These are phyloP conservation scores for Graphilbum sp. DNA, from an alignment of 2,329 filamentous ascomycete species.

Conservation along the genomic window DNA sequence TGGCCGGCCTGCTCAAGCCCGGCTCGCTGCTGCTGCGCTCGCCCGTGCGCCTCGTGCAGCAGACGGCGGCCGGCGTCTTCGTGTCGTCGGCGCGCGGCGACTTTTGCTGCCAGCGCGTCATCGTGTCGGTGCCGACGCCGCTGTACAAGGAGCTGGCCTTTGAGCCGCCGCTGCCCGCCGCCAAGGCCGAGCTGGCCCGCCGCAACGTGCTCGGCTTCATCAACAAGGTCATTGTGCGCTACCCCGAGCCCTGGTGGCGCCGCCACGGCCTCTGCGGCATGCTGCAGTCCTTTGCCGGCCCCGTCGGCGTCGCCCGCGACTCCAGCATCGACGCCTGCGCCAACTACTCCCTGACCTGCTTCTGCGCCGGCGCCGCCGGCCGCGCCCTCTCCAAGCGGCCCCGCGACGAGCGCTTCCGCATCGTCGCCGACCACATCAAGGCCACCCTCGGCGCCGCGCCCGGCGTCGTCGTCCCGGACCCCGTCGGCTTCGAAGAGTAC, in stretches of 20 bases:
- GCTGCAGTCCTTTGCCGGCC: slow-evolving; percentile 4
- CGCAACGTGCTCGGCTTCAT: slow-evolving; percentile 29
- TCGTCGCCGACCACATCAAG: slow-evolving; percentile 2
- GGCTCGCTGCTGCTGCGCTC: slow-evolving; percentile 1
- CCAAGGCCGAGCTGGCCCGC: slow-evolving; percentile 11
- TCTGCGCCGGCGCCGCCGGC: slow-evolving; percentile 21
- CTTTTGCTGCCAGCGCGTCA: slow-evolving; percentile 3
- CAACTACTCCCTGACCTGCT: slow-evolving; percentile 22
- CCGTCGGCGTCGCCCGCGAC: slow-evolving; percentile 3
- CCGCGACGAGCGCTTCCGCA: background rate
- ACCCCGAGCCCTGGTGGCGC: slow-evolving; percentile 22
- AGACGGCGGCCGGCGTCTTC: background rate
- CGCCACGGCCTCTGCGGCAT: slow-evolving; percentile 25
- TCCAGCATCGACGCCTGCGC: slow-evolving; percentile 9
- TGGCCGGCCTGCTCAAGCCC: slow-evolving; percentile 1
- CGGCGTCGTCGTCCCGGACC: background rate
- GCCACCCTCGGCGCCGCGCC: background rate
- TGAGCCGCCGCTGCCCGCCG: slow-evolving; percentile 21
- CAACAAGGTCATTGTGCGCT: slow-evolving; percentile 31
- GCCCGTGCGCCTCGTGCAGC: slow-evolving; percentile 3
- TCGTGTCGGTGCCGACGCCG: slow-evolving; percentile 7
- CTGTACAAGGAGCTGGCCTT: slow-evolving; percentile 23
- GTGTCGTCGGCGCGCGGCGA: slow-evolving; percentile 2
- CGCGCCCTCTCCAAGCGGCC: slow-evolving; percentile 15
- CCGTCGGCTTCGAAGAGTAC: slow-evolving; percentile 3